These are phyloP conservation scores for Echites panduratus DNA, from an alignment of 257 asterid genomes.

Conservation along the genomic window DNA sequence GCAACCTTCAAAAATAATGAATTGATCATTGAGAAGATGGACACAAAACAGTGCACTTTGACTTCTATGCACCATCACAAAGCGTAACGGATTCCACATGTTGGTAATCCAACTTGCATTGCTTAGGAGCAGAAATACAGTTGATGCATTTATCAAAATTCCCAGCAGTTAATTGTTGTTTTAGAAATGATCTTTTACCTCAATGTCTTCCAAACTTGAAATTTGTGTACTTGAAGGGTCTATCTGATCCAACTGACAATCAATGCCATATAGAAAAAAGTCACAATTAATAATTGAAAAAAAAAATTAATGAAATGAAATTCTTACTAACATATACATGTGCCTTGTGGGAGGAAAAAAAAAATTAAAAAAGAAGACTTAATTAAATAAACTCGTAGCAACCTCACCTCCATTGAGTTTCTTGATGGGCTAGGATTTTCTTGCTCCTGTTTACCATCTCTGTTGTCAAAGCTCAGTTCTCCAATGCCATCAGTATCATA, in stretches of 20 bases:
- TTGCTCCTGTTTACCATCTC: conserved; percentile 48
- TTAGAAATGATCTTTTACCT: conserved; percentile 19
- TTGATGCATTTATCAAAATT: not conserved
- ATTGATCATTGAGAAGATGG: not conserved
- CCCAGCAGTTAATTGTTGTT: not conserved
- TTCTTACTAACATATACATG: not conserved
- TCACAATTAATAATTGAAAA: not conserved
- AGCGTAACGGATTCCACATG: not conserved
- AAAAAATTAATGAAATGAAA: not conserved
- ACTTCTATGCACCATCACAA: not conserved
- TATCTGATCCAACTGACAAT: conserved; percentile 52
- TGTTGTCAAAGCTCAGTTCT: conserved; percentile 70
- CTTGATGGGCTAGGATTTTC: conserved; percentile 42
- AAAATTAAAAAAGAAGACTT: no score
- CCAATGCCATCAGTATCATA: conserved; percentile 49
- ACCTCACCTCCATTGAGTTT: conserved; percentile 65
- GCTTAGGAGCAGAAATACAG: not conserved
- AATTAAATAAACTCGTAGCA: not conserved
- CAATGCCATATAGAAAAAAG: conserved; percentile 11
- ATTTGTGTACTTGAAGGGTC: conserved; percentile 47
- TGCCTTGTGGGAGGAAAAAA: not conserved
- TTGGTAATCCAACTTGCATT: not conserved
- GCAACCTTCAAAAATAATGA: not conserved
- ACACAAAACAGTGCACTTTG: not conserved
- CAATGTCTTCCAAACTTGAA: conserved; percentile 46